phyloP scores from a whole-genome alignment of 352 stramenopile genomes.

The Pythium phragmitis region DNA sequence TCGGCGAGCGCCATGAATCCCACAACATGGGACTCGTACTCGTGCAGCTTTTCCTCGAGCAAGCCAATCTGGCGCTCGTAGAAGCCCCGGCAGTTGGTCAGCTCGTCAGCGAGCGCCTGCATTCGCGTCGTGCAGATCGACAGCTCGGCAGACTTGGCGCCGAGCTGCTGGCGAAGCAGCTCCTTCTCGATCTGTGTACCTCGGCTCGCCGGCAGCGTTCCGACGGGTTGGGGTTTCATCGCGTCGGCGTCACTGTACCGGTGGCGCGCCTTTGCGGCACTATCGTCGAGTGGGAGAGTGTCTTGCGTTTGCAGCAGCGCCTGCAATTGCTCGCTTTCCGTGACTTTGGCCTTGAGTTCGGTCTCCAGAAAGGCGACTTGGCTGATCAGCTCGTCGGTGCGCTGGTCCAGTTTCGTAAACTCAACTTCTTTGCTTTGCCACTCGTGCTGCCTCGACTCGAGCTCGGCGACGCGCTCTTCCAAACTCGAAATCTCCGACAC shows the following conservation, averaged over 20 bases:
- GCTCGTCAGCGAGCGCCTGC: slow-evolving; percentile 42
- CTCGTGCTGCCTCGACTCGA: slow-evolving; percentile 42
- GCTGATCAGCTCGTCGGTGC: slow-evolving; percentile 51
- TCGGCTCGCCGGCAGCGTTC: not conserved
- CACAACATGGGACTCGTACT: slow-evolving; percentile 49
- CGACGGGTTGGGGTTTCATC: not conserved
- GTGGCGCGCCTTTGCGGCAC: not conserved
- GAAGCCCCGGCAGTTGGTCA: slow-evolving; percentile 50
- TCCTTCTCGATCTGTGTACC: slow-evolving; percentile 35
- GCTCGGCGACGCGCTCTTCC: slow-evolving; percentile 54
- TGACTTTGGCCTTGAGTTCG: slow-evolving; percentile 47
- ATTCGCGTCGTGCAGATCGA: slow-evolving; percentile 43
- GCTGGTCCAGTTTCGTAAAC: slow-evolving; percentile 35
- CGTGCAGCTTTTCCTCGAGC: slow-evolving; percentile 46
- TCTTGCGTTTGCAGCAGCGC: slow-evolving; percentile 12
- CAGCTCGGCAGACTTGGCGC: slow-evolving; percentile 46
- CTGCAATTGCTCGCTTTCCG: slow-evolving; percentile 51
- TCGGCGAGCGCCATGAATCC: slow-evolving; percentile 46
- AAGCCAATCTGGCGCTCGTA: slow-evolving; percentile 50
- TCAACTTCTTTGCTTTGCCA: slow-evolving; percentile 41
- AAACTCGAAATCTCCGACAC: slow-evolving; percentile 45
- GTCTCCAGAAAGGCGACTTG: slow-evolving; percentile 51
- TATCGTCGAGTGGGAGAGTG: not conserved
- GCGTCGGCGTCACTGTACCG: slow-evolving; percentile 16
- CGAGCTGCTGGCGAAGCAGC: slow-evolving; percentile 54